Conservation (phyloP, 352 stramenopile genomes). For the Globisporangium spiculum region DNA sequence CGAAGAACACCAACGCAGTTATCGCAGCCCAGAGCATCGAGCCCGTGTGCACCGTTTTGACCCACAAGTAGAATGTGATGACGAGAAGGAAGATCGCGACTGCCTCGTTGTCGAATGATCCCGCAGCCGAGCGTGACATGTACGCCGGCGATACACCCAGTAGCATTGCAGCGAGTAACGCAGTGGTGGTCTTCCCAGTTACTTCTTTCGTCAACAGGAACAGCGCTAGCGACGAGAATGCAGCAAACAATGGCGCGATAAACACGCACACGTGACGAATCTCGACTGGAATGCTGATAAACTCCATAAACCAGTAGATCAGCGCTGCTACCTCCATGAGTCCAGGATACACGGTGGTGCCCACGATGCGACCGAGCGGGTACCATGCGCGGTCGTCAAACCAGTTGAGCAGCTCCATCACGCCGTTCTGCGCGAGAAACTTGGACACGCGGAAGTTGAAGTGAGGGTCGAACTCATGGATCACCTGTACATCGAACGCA, state of each 20-base stretch:
- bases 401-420: constrained; percentile 95
- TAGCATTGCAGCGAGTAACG: constrained; percentile 89
- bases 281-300: constrained; percentile 54
- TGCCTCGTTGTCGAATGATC: constrained; percentile 98
- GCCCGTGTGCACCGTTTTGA: constrained; percentile 75
- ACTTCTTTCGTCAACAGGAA: constrained; percentile 88
- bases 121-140: constrained; percentile 96
- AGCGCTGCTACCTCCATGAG: constrained; percentile 85
- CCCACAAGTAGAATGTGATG: constrained; percentile 97
- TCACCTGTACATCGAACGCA: constrained; percentile 46
- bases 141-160: constrained; percentile 96
- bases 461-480: constrained; percentile 94
- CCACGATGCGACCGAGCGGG: constrained; percentile 89
- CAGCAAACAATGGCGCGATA: constrained; percentile 86
- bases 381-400: constrained; percentile 97
- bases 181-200: constrained; percentile 59
- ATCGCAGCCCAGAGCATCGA: constrained; percentile 66
- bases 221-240: constrained; percentile 77
- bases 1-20: constrained; percentile 93
- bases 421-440: constrained; percentile 89
- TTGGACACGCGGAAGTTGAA: constrained; percentile 99
- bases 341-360: constrained; percentile 92
- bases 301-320: constrained; percentile 76
- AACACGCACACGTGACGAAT: constrained; percentile 90
- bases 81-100: constrained; percentile 98